Conservation (phyloP, 169 alveolate genomes). For the Plasmodium billcollinsi region DNA sequence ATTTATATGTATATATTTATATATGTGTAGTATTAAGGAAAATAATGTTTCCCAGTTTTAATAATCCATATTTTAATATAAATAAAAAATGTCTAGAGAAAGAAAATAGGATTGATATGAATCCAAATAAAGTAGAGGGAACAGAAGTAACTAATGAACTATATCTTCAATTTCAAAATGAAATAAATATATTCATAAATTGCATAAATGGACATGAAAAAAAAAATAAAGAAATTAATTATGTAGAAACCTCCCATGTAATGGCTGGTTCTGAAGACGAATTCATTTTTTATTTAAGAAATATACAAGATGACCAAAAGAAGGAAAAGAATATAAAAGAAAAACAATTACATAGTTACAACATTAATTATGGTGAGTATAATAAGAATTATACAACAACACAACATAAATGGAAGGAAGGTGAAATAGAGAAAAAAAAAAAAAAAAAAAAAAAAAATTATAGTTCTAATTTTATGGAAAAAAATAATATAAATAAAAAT, state of each 20-base stretch:
- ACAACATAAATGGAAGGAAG: too few species aligned
- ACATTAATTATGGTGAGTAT: too few species aligned
- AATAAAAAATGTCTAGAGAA: not conserved
- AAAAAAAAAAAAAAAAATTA: too few species aligned
- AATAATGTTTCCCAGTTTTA: not conserved
- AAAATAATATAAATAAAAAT: too few species aligned
- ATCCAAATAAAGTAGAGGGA: slow-evolving; percentile 3
- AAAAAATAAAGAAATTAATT: not conserved
- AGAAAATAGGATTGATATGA: not conserved
- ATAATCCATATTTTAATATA: not conserved
- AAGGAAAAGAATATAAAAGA: not conserved
- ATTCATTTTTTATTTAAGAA: too few species aligned
- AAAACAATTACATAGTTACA: too few species aligned
- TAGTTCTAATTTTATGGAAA: too few species aligned
- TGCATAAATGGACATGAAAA: not conserved
- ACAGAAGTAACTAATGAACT: slow-evolving; percentile 7
- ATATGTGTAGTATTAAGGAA: not conserved
- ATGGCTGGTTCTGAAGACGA: too few species aligned
- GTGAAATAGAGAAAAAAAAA: too few species aligned
- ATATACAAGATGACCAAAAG: not conserved
- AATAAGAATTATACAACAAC: too few species aligned
- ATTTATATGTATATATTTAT: not conserved
- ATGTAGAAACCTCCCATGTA: not conserved
- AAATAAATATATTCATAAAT: slow-evolving; percentile 24
- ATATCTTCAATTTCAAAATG: slow-evolving; percentile 3